Evolutionary conservation across 768 basidiomycete genomes (phyloP).

Genomic region (Russula abietina): DNA sequence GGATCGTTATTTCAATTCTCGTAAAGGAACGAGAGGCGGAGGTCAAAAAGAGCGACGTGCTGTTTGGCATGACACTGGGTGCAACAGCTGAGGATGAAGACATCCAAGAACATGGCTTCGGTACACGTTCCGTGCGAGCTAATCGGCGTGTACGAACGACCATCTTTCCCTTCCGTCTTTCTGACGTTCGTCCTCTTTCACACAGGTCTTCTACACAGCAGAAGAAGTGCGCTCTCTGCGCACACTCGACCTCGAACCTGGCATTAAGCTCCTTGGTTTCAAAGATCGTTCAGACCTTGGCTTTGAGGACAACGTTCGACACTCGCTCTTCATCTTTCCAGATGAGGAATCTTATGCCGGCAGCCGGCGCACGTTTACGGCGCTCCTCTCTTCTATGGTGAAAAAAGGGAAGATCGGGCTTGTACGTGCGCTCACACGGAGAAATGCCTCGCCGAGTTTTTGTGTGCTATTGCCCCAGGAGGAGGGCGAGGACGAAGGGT

Average conservation of each 20-base stretch:
- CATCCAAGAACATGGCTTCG: slow-evolving; percentile 33
- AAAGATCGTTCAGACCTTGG: slow-evolving; percentile 61
- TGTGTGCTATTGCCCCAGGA: slow-evolving; percentile 86
- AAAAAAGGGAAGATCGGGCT: slow-evolving; percentile 78
- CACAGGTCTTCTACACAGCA: slow-evolving; percentile 76
- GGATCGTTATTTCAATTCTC: not conserved
- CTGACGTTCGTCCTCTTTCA: slow-evolving; percentile 4
- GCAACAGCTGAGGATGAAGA: slow-evolving; percentile 34
- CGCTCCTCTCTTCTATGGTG: slow-evolving; percentile 76
- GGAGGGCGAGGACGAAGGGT: slow-evolving; percentile 60
- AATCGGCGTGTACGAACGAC: slow-evolving; percentile 44
- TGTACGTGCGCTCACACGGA: slow-evolving; percentile 61
- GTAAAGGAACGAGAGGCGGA: slow-evolving; percentile 34
- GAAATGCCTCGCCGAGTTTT: slow-evolving; percentile 71
- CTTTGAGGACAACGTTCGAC: slow-evolving; percentile 89
- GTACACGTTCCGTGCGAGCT: slow-evolving; percentile 37
- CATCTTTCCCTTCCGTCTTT: slow-evolving; percentile 23
- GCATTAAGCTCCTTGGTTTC: slow-evolving; percentile 90
- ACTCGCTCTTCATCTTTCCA: slow-evolving; percentile 87
- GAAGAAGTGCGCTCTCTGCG: slow-evolving; percentile 80
- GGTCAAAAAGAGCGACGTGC: slow-evolving; percentile 33
- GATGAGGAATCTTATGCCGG: slow-evolving; percentile 87
- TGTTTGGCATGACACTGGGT: slow-evolving; percentile 41
- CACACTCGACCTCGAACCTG: slow-evolving; percentile 73
- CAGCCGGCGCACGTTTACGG: slow-evolving; percentile 86